A percentile compares a stretch with the other conserved stretches of the same genome.
Conservation (phyloP, 805 yeast species). For the Brettanomyces bruxellensis region DNA sequence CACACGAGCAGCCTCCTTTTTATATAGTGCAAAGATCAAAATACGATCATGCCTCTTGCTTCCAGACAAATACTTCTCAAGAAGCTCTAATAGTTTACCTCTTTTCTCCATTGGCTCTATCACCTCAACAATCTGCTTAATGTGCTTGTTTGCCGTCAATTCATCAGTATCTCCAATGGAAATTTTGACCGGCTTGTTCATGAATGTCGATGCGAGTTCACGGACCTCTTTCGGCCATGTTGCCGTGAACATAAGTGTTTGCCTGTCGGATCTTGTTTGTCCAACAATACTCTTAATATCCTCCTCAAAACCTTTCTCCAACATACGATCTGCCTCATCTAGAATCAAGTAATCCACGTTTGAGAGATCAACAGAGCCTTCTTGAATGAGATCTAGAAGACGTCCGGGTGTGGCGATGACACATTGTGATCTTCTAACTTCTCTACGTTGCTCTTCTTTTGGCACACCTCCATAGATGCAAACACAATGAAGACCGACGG, state of each 20-base stretch:
- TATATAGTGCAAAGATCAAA: conserved; percentile 86
- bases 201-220: conserved; percentile 77
- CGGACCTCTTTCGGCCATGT: conserved; percentile 99
- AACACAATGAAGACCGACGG: conserved; percentile 57
- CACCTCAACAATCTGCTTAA: conserved; percentile 89
- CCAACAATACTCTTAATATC: conserved; percentile 82
- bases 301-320: conserved; percentile 96
- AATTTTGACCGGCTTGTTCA: conserved; percentile 80
- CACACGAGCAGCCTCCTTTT: conserved; percentile 91
- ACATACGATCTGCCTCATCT: conserved; percentile 98
- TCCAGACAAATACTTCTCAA: conserved; percentile 68
- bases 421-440: conserved; percentile 57
- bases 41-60: conserved; percentile 65
- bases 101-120: conserved; percentile 78
- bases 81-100: conserved; percentile 57
- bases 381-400: conserved; percentile 80
- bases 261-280: conserved; percentile 50
- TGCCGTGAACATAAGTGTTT: conserved; percentile 98
- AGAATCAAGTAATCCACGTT: conserved; percentile 71
- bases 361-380: conserved; percentile 67
- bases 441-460: conserved; percentile 79
- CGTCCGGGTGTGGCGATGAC: conserved; percentile 99
- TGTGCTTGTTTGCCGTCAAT: conserved; percentile 87
- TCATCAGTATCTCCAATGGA: conserved; percentile 85
- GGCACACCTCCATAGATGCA: conserved; percentile 98